Evolutionary conservation across 139 green algal genomes (phyloP), one percentile per base, ranked within the genome.

Genomic region (Haematococcus lacustris): DNA sequence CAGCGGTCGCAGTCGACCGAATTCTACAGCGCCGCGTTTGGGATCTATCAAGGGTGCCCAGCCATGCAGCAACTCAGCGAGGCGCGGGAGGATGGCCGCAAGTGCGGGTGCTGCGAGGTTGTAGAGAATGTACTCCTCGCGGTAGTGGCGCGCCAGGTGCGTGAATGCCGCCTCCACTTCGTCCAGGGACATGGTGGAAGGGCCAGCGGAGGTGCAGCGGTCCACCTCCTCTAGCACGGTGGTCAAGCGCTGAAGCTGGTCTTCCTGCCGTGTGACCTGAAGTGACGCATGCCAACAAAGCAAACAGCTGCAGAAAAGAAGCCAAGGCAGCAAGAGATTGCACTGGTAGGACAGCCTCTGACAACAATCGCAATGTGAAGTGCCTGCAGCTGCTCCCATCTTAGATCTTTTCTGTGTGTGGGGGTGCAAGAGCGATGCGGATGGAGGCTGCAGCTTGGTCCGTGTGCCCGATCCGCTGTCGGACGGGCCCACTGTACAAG

Each of bases 91-190:
- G 26, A 68, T 81, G 51, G 92, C 85, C 3, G 83, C 82, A 30
- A 95, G 70, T 28, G 90, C 92, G n/a, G 85, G 71, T 1, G 82
- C 82, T 7, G 80, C 66, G 9, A 97, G 62, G 71, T 89, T 88
- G 79, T 95, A 97, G 82, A 96, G 78, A 25, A 85, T 74, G 70
- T 93, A 98, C 80, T 98, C 89, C 75, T 93, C 89, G 0, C 76
- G 66, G 74, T 85, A 92, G 13, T 41, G 13, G 21, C 64, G 43
- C 51, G 74, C 62, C 62, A 94, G 76, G 28, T 25, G 37, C 33
- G 26, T 40, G 74, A 90, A 93, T 21, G 71, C n/a, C 21, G 38
- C 73, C 71, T 77, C 76, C 43, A 91, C 67, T 51, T 88, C 73
- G 0, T 57, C 69, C 57, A 87, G 72, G 7, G 65, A 43, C 7